Percentiles rank a stretch among this genome's conserved stretches.
Conservation (phyloP, 208 protist species). For the Entamoeba histolytica region DNA sequence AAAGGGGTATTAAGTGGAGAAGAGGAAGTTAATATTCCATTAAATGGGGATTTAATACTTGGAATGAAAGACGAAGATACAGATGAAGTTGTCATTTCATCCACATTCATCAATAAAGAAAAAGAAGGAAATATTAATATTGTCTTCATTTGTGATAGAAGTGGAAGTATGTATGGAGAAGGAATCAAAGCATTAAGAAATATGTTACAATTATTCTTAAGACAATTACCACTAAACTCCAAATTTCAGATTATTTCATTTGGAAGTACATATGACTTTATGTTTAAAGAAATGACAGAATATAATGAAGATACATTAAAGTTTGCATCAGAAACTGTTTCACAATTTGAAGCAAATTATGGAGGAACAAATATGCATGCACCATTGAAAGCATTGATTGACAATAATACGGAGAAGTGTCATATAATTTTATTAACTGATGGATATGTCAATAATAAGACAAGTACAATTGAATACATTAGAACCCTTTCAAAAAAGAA, state of each 20-base stretch:
- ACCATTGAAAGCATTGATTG: background rate
- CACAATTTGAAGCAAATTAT: background rate
- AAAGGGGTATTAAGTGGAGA: too few relatives aligned
- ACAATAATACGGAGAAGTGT: background rate
- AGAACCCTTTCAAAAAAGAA: too few relatives aligned
- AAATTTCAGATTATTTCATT: background rate
- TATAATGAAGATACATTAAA: background rate
- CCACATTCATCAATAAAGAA: background rate
- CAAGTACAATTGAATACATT: background rate
- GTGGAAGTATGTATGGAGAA: background rate
- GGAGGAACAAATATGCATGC: background rate
- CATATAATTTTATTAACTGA: background rate
- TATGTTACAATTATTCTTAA: too few relatives aligned
- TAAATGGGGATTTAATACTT: background rate
- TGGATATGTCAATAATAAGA: background rate
- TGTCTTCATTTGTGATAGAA: background rate
- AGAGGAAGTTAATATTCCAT: background rate
- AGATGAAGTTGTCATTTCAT: background rate
- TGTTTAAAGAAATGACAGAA: background rate
- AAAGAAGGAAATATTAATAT: background rate
- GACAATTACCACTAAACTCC: background rate
- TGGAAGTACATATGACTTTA: background rate
- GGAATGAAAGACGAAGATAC: background rate
- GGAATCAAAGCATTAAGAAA: background rate
- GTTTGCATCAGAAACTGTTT: background rate